Base-by-base conservation (phyloP, 2,329 filamentous ascomycete genomes). In the Graphilbum sp. region DNA sequence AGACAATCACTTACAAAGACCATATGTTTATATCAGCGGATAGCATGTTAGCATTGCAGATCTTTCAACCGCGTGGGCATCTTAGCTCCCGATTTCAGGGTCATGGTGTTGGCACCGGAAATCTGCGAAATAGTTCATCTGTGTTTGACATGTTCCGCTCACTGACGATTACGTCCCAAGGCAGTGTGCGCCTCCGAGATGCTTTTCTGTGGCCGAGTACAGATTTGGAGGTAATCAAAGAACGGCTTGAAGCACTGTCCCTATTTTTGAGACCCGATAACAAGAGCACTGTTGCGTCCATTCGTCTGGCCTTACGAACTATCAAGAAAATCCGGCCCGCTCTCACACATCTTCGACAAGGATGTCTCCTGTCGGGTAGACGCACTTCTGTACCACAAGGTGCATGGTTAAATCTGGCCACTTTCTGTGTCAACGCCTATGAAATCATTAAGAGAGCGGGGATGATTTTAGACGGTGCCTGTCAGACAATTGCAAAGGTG, bases 1-100 rank as follows among this genome's bases (percentile, higher is more conserved):
- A 81, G 49, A 87, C 84, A 72, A 86, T 92, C 54, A 78, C 69
- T 24, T 60, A 94, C 19, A 55, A 58, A 29, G 53, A 64, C 38
- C 61, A 61, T 36, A 84, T 88, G 75, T 84, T 90, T 49, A 65
- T 95, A 46, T 90, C 84, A 47, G 62, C 70, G 3, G 85, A 95
- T 50, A 82, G 87, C 0, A 61, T 96, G 32, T 58, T 73, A 13
- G 86, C 86, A 2, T 67, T 98, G 9, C 88, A 95, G 49, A 83
- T 98, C 21, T 65, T 94, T 20, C 78, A 80, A 39, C 75, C 79
- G 2, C 87, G 95, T 84, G 5, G 86, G 4, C 27, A 85, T 50
- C 76, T 72, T 35, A 80, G 88, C 44, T 81, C 78, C 47, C 78
- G 80, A 57, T 81, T 80, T 0, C 72, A 75, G 3, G 69, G 66